Conservation (phyloP, 345 rosid genomes). For the Arabis alpina region DNA sequence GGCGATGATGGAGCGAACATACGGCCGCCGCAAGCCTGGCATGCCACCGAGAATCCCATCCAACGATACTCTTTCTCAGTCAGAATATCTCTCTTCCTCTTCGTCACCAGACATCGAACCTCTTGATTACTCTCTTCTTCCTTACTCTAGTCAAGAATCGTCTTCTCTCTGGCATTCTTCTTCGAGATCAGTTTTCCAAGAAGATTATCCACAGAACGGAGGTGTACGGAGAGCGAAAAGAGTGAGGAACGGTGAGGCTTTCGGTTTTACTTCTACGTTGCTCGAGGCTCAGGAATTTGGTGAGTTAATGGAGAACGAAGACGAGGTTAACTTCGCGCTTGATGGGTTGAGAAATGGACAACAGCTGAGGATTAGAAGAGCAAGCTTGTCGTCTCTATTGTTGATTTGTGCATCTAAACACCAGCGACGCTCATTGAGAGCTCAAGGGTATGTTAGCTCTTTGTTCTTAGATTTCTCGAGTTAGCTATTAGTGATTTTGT, state of each 20-base stretch:
- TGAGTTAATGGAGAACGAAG: slow-evolving; percentile 98
- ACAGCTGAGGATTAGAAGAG: slow-evolving; percentile 79
- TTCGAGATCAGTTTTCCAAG: slow-evolving; percentile 29
- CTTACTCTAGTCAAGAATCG: slow-evolving; percentile 69
- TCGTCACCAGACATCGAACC: slow-evolving; percentile 54
- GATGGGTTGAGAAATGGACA: slow-evolving; percentile 88
- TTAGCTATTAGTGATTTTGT: neutral
- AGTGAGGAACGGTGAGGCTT: slow-evolving; percentile 54
- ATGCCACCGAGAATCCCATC: slow-evolving; percentile 50
- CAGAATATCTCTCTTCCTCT: slow-evolving; percentile 52
- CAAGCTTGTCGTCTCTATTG: slow-evolving; percentile 77
- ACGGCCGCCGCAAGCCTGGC: slow-evolving; percentile 87
- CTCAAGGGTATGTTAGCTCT: slow-evolving; percentile 51
- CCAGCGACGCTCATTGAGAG: slow-evolving; percentile 81
- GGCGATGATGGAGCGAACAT: slow-evolving; percentile 83
- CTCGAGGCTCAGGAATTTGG: slow-evolving; percentile 99
- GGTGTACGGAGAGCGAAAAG: slow-evolving; percentile 58
- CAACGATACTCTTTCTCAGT: slow-evolving; percentile 53
- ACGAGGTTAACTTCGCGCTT: slow-evolving; percentile 93
- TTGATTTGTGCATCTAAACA: slow-evolving; percentile 72
- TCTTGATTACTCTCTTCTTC: slow-evolving; percentile 57
- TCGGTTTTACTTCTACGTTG: slow-evolving; percentile 65
- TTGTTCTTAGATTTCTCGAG: slow-evolving; percentile 7
- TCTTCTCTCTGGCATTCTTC: slow-evolving; percentile 60
- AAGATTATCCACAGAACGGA: slow-evolving; percentile 41